phyloP scores from a whole-genome alignment of 371 early-diverging fungal genomes.

The Mortierella sp. region DNA sequence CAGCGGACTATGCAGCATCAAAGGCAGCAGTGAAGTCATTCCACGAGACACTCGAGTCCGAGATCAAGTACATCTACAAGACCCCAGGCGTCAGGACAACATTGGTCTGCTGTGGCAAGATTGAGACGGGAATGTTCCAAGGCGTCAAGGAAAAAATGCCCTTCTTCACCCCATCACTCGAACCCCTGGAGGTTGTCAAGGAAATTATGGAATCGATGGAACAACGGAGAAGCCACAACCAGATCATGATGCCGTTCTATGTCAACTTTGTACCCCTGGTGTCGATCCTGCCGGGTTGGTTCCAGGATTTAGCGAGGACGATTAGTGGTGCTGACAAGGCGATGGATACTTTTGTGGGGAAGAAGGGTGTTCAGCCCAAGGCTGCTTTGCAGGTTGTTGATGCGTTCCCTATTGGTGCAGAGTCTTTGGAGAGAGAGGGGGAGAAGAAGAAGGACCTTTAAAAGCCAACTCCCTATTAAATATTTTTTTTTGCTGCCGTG shows the following conservation, averaged over 20 bases:
- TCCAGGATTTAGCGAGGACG: conserved; percentile 44
- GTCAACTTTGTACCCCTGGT: conserved; percentile 59
- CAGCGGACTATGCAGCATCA: conserved; percentile 72
- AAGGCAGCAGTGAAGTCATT: conserved; percentile 68
- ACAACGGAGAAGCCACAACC: conserved; percentile 50
- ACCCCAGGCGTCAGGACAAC: conserved; percentile 54
- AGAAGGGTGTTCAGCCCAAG: conserved; percentile 1
- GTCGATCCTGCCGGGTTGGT: conserved; percentile 58
- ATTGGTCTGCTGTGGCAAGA: conserved; percentile 63
- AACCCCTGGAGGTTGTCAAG: conserved; percentile 59
- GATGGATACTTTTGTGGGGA: conserved; percentile 46
- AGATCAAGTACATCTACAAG: conserved; percentile 60
- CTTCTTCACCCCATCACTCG: conserved; percentile 62
- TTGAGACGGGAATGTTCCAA: conserved; percentile 70
- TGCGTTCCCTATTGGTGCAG: not conserved
- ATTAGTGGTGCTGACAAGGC: conserved; percentile 42
- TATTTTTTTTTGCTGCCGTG: not conserved
- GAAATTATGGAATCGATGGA: conserved; percentile 61
- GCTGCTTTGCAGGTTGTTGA: conserved; percentile 10
- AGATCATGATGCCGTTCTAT: conserved; percentile 62
- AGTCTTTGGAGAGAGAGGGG: not conserved
- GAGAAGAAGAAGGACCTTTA: conserved; percentile 32
- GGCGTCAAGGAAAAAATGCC: conserved; percentile 60
- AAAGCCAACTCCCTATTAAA: not conserved
- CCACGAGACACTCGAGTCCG: conserved; percentile 69